A percentile compares a stretch with the other conserved stretches of the same genome.
Evolutionary conservation across 208 protist species (phyloP).

Genomic region (Trichomonas vaginalis): DNA sequence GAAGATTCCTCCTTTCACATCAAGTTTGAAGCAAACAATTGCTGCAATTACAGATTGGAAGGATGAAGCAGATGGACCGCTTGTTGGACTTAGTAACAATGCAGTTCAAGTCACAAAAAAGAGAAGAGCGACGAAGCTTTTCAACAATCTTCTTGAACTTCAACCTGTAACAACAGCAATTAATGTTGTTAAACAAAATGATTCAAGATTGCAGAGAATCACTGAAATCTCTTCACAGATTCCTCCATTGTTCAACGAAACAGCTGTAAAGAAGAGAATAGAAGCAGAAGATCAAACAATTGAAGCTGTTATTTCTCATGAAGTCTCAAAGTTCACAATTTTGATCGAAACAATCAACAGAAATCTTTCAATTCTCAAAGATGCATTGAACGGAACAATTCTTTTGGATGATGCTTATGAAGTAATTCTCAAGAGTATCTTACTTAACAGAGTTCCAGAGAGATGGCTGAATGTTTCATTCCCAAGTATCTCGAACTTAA

Average conservation of each 20-base stretch:
- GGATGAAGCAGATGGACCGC: neutral
- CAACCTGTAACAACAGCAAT: neutral
- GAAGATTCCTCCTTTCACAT: neutral
- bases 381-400: slow-evolving; percentile 60
- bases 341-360: slow-evolving; percentile 64
- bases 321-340: slow-evolving; percentile 47
- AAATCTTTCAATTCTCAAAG: slow-evolving; percentile 74
- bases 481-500: slow-evolving; percentile 72
- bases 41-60: neutral
- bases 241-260: neutral
- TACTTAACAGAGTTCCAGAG: slow-evolving; percentile 59
- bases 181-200: neutral
- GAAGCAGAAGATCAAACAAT: slow-evolving; percentile 41
- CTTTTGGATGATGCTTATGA: slow-evolving; percentile 53
- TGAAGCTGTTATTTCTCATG: slow-evolving; percentile 80
- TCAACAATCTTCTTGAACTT: neutral
- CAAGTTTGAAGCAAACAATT: neutral
- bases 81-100: neutral
- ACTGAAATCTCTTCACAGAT: neutral
- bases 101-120: neutral
- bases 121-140: neutral
- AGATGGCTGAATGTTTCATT: slow-evolving; percentile 76
- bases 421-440: slow-evolving; percentile 42
- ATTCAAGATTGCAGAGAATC: neutral
- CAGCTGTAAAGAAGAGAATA: neutral